phyloP scores from a whole-genome alignment of 2,329 filamentous ascomycete species.

The Calonectria naviculata region DNA sequence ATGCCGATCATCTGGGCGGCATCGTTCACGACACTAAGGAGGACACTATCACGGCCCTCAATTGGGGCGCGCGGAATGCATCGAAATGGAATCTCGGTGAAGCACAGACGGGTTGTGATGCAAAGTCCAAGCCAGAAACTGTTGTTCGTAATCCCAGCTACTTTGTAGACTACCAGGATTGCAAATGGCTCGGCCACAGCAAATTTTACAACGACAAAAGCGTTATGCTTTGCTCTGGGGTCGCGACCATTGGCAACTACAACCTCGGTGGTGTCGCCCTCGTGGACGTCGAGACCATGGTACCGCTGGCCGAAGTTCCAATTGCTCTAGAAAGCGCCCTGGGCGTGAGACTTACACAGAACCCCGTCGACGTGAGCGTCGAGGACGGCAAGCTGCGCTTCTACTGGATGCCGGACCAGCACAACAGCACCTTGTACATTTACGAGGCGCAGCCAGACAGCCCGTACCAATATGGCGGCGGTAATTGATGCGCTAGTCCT shows the following conservation, averaged over 20 bases:
- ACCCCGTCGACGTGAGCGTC: constrained; percentile 59
- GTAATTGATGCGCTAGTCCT: constrained; percentile 5
- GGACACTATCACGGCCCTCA: constrained; percentile 52
- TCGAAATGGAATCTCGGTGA: constrained; percentile 47
- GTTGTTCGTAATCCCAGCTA: constrained; percentile 52
- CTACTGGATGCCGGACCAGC: constrained; percentile 60
- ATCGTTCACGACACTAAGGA: constrained; percentile 53
- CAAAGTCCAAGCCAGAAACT: constrained; percentile 25
- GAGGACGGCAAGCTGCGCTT: constrained; percentile 56
- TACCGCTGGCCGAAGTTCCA: constrained; percentile 57
- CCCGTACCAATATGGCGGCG: constrained; percentile 34
- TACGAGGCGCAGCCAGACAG: constrained; percentile 52
- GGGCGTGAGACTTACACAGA: constrained; percentile 57
- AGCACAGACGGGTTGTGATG: constrained; percentile 28
- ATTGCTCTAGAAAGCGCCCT: constrained; percentile 52
- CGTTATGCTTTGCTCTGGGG: constrained; percentile 60
- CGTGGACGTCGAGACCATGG: constrained; percentile 57
- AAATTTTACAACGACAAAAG: constrained; percentile 47
- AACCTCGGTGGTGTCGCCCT: constrained; percentile 58
- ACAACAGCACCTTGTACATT: constrained; percentile 57
- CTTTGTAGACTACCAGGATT: constrained; percentile 63
- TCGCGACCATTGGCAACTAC: constrained; percentile 49
- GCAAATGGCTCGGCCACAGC: constrained; percentile 59
- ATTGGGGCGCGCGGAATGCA: constrained; percentile 58
- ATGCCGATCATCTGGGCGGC: constrained; percentile 58